phyloP scores from a whole-genome alignment of 2,329 filamentous ascomycete genomes.

The Whalleya microplaca region DNA sequence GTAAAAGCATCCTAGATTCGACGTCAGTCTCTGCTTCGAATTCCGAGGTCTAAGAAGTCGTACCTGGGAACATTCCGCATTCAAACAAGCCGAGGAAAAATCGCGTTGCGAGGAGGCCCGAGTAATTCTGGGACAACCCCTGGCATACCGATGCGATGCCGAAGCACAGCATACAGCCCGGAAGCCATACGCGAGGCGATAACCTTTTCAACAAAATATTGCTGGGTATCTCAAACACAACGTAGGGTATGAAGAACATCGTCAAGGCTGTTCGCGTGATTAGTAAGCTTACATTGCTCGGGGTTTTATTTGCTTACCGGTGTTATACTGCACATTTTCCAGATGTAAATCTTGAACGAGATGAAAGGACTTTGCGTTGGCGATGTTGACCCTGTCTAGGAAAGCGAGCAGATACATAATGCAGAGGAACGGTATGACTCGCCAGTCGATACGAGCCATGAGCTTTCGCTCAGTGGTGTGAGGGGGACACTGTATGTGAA shows the following conservation, averaged over 20 bases:
- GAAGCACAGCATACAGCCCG: slow-evolving; percentile 83
- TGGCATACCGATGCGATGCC: slow-evolving; percentile 76
- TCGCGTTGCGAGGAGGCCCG: slow-evolving; percentile 74
- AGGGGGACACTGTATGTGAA: slow-evolving; percentile 47
- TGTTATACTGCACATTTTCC: slow-evolving; percentile 67
- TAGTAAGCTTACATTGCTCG: neutral
- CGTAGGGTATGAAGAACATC: slow-evolving; percentile 82
- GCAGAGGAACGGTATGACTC: slow-evolving; percentile 73
- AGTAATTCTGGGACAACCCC: slow-evolving; percentile 77
- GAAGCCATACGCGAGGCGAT: slow-evolving; percentile 56
- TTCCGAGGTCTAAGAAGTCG: neutral
- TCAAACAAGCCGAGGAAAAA: slow-evolving; percentile 85
- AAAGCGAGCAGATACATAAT: slow-evolving; percentile 54
- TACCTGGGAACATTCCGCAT: slow-evolving; percentile 61
- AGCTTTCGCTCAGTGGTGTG: slow-evolving; percentile 67
- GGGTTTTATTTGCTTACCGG: slow-evolving; percentile 41
- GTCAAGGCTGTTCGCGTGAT: slow-evolving; percentile 53
- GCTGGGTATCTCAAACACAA: slow-evolving; percentile 72
- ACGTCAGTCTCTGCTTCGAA: slow-evolving; percentile 15
- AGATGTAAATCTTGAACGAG: slow-evolving; percentile 67
- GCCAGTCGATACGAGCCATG: slow-evolving; percentile 71
- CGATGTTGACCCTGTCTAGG: slow-evolving; percentile 73
- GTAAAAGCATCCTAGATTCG: slow-evolving; percentile 66
- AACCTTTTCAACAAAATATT: slow-evolving; percentile 70
- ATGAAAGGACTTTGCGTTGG: slow-evolving; percentile 72